Evolutionary conservation across 2,329 filamentous ascomycete genomes (phyloP), one percentile per base, ranked within the genome.

Genomic region (Xylariaceae sp.): DNA sequence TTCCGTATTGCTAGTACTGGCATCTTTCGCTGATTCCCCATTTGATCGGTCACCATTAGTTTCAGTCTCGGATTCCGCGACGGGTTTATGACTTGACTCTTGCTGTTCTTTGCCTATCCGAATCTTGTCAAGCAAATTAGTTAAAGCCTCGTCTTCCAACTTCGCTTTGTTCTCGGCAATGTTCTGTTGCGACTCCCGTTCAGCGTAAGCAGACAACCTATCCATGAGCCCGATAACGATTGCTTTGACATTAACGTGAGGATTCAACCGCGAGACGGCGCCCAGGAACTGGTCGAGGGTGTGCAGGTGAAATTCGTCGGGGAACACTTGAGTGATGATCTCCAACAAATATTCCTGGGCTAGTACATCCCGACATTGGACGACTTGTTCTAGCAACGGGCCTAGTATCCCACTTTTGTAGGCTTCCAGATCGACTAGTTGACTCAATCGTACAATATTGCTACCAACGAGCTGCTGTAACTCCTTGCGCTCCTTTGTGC

Each of bases 181-280:
- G 53, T 88, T 86, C 29, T 82, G 80, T 61, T 89, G 83, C 3
- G 89, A 82, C 71, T 97, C 92, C 54, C 91, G 82, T 64, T 94
- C 87, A n/a, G 94, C 92, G 71, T 96, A 99, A 53, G 91, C 87
- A 5, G 94, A 96, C 32, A 99, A 74, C 40, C 94, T 85, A 68
- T 99, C 92, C 95, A 99, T 99, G 57, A 99, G 78, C 30, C 92
- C 94, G 68, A 97, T 96, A 7, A 99, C 92, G 55, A 99, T 99
- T 46, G 89, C 88, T 75, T 99, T 99, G 73, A 99, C 86, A 64
- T 99, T 96, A 66, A 99, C 94, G 67, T 97, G 89, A 0, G 92
- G 94, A 66, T 99, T 96, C 39, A 99, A 78, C 55, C 92, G 81
- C 11, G 92, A 90, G 35, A 96, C 95, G 5, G 94, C 94, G 6